phyloP scores from a whole-genome alignment of 2,329 filamentous ascomycete species.

The Botrytis sinoallii region DNA sequence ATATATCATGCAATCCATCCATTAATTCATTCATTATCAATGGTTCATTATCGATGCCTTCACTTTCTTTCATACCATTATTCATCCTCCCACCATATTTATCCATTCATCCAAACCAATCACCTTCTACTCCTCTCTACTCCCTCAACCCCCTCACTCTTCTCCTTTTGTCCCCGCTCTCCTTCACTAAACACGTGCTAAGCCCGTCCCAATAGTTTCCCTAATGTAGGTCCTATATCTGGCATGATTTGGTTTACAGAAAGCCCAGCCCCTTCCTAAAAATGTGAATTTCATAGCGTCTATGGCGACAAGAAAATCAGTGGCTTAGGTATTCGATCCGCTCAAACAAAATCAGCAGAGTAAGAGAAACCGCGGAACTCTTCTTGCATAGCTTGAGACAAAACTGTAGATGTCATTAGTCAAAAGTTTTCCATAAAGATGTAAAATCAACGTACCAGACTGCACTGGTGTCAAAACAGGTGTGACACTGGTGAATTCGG shows the following conservation, averaged over 20 bases:
- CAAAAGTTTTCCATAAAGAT: neutral
- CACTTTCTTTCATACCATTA: neutral
- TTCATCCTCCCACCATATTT: constrained; percentile 1
- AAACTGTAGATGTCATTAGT: constrained; percentile 53
- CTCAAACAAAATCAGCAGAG: constrained; percentile 40
- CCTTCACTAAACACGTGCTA: neutral
- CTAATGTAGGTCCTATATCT: neutral
- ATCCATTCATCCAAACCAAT: neutral
- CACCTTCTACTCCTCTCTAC: neutral
- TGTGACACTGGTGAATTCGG: constrained; percentile 97
- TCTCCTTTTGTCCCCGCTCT: neutral
- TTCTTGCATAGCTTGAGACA: constrained; percentile 98
- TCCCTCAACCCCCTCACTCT: neutral
- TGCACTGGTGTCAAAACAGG: constrained; percentile 96
- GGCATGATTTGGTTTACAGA: neutral
- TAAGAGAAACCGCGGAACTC: constrained; percentile 99
- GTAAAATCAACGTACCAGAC: constrained; percentile 67
- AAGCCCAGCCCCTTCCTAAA: neutral
- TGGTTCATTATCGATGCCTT: constrained; percentile 2
- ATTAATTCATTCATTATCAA: constrained; percentile 9
- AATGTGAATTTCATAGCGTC: neutral
- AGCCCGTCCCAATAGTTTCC: neutral
- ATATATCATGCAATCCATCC: constrained; percentile 12
- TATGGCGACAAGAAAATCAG: neutral
- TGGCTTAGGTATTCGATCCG: neutral